Evolutionary conservation across 225 moss, liverwort and hornwort species (phyloP), one percentile per base, ranked within the genome.

Genomic region (Marchantia paleacea): DNA sequence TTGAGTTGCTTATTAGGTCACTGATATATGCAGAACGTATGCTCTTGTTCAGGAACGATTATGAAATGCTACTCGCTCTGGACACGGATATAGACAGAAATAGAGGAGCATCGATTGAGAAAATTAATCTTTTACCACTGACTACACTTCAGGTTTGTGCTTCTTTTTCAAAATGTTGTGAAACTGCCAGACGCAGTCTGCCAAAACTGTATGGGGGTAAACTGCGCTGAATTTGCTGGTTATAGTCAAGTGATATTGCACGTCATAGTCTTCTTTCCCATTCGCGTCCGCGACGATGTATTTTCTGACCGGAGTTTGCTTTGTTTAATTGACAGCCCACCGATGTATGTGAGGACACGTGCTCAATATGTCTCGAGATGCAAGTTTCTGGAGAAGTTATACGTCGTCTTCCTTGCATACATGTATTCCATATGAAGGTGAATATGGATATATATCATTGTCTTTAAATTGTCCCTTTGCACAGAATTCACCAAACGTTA

Each of bases 11-110:
- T 8, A 15, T 64, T 64, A 64, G 13, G 15, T 24, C 9, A 26
- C 28, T 48, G 48, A 70, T 49, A 8, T 0, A 10, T 9, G 47
- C 8, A 8, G 48, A 31, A 31, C 29, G 7, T 48, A 19, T 73
- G 72, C 51, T 49, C 4, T 78, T 88, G 72, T 79, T 68, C 89
- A 93, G 93, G 88, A 93, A 90, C 61, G 93, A 93, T 81, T 93
- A 93, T 81, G 93, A 93, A 82, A 90, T 93, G 93, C 82, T 93
- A 80, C 86, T 93, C 81, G 93, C 92, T n/a, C 81, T 93, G 75
- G 93, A 93, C 55, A 85, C 87, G 63, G 91, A 93, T 66, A 88
- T 90, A 72, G 83, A 85, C 57, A 83, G 89, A 63, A 90, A 92
- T 77, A 87, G 85, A 80, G 93, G 92, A 83, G 93, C 93, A 51